Base-by-base conservation (phyloP, 176 grass and related monocot genomes). In the Phyllostachys edulis region DNA sequence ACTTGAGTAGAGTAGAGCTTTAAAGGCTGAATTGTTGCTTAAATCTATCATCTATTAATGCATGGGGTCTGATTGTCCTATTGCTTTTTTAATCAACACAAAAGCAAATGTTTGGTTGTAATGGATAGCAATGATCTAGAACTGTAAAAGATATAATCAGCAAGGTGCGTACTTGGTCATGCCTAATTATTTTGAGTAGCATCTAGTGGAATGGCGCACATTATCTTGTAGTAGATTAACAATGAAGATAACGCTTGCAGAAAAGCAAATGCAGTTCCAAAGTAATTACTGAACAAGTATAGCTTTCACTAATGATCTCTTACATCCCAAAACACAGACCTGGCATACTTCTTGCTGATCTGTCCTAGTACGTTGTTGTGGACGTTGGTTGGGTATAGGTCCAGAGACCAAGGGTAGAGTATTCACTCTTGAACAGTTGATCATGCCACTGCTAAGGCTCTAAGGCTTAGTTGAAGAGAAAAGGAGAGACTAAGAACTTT, bases 51-150 rank as follows among this genome's bases (percentile, higher is more conserved):
- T 73, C 24, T 23, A 51, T 79, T 36, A 63, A 63, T 71, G 66
- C 54, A 71, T 72, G 84, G 57, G 21, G 45, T 73, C 45, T 64
- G 21, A 74, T 73, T 60, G 81, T 80, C 82, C 50, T 67, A 5
- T 49, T 65, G 56, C n/a, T 55, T 49, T 79, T 73, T 57, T 68
- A 47, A 67, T 9, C 50, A 60, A 11, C 14, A 49, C 27, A 79
- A 56, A 16, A 42, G 9, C 23, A 56, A 66, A 64, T 9, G 49
- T 49, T 82, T 82, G 40, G 75, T 60, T 57, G 29, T 65, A 55
- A 41, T 26, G 47, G 37, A 55, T 49, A 15, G 5, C 13, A 32
- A 59, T 75, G 62, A 32, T 54, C 29, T 51, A 27, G 34, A 84
- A 27, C 27, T 3, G 79, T 50, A 32, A 61, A 69, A 67, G 16